phyloP scores from a whole-genome alignment of 169 alveolate genomes.

The Amoebophrya sp. region DNA sequence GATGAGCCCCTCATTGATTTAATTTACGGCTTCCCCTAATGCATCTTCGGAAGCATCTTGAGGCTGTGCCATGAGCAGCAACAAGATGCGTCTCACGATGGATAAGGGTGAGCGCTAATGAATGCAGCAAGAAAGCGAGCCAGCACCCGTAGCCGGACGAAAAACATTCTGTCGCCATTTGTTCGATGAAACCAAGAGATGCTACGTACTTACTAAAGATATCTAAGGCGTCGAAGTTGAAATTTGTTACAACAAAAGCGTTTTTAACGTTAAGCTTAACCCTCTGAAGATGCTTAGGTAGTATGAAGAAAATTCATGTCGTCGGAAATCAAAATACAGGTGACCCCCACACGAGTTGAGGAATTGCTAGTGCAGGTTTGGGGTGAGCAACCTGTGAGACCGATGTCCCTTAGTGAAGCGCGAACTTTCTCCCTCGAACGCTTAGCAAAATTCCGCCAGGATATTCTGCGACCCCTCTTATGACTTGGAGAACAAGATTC shows the following conservation, averaged over 20 bases:
- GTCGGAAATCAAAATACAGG: too few species aligned
- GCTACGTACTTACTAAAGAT: too few species aligned
- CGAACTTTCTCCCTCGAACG: not conserved
- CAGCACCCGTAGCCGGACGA: conserved; percentile 24
- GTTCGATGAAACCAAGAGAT: conserved; percentile 51
- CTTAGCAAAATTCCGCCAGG: not conserved
- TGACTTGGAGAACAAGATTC: too few species aligned
- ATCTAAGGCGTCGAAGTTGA: too few species aligned
- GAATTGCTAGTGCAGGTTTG: not conserved
- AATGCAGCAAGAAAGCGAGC: conserved; percentile 33
- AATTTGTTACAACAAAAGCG: too few species aligned
- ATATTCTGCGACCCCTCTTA: not conserved
- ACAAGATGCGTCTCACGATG: not conserved
- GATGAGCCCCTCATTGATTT: conserved; percentile 54
- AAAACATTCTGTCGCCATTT: conserved; percentile 47
- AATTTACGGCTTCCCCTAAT: too few species aligned
- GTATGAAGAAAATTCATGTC: too few species aligned
- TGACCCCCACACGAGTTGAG: conserved; percentile 47
- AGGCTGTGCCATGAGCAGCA: too few species aligned
- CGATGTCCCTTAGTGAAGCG: not conserved
- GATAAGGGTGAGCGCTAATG: not conserved
- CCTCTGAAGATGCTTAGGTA: too few species aligned
- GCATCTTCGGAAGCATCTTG: too few species aligned
- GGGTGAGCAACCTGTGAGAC: not conserved
- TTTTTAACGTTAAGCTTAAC: too few species aligned